Evolutionary conservation across 495 filamentous ascomycete genomes (phyloP).

Genomic region (Hyaloscypha bicolor): DNA sequence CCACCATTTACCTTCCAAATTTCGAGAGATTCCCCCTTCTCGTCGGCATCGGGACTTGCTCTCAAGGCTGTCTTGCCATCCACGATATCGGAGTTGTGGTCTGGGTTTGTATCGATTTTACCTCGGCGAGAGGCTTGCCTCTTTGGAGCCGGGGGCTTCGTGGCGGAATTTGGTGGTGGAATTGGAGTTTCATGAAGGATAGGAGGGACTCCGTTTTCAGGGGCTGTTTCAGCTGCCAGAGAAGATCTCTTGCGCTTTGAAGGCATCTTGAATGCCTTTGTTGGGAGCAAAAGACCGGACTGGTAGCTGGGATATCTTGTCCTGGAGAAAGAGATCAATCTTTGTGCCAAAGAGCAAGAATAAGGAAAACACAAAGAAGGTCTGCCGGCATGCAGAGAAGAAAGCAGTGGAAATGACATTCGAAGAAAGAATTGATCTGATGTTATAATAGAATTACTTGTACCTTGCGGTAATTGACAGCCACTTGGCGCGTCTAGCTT

Average conservation of each 20-base stretch:
- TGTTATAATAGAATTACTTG: neutral
- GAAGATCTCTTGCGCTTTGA: conserved; percentile 30
- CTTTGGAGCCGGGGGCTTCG: conserved; percentile 34
- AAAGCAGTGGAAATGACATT: neutral
- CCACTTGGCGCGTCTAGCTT: conserved; percentile 6
- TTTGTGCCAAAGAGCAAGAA: neutral
- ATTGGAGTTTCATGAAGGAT: conserved; percentile 27
- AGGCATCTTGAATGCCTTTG: conserved; percentile 17
- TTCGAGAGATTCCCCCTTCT: conserved; percentile 37
- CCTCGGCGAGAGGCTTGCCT: conserved; percentile 26
- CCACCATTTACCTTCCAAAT: conserved; percentile 26
- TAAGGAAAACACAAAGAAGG: neutral
- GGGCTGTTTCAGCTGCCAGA: conserved; percentile 2
- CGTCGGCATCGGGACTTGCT: conserved; percentile 47
- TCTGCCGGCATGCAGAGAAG: conserved; percentile 9
- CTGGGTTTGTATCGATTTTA: conserved; percentile 40
- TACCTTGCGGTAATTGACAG: neutral
- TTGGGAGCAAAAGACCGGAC: neutral
- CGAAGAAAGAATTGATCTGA: neutral
- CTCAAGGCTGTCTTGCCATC: conserved; percentile 45
- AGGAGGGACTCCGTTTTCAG: neutral
- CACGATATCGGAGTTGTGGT: conserved; percentile 43
- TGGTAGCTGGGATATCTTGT: neutral
- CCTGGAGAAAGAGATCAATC: neutral
- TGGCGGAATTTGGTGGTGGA: conserved; percentile 22